phyloP scores from a whole-genome alignment of 768 basidiomycete species.

The Leccinum aurantiacum region DNA sequence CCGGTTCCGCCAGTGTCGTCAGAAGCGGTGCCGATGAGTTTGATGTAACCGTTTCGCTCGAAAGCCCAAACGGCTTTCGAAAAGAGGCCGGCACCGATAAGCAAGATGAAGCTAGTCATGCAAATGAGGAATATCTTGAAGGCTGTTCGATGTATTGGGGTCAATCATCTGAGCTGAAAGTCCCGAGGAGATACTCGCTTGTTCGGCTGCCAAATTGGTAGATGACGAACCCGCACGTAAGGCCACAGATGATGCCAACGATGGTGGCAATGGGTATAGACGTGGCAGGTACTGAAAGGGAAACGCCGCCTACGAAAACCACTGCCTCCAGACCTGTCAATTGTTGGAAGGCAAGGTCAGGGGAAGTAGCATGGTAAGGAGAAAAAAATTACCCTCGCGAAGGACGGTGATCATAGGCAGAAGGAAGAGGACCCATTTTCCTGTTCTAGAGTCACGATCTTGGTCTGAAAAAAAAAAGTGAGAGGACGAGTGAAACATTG shows the following conservation, averaged over 20 bases:
- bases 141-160: conserved; percentile 38
- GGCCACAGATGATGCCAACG: conserved; percentile 76
- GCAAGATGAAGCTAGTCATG: conserved; percentile 89
- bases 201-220: conserved; percentile 78
- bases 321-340: conserved; percentile 78
- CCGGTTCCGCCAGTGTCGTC: conserved; percentile 71
- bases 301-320: conserved; percentile 91
- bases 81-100: conserved; percentile 94
- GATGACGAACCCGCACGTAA: conserved; percentile 71
- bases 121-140: conserved; percentile 84
- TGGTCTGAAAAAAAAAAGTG: conserved; percentile 32
- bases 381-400: conserved; percentile 68
- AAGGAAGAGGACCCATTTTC: conserved; percentile 87
- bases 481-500: neutral
- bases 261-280: conserved; percentile 92
- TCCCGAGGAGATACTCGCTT: conserved; percentile 42
- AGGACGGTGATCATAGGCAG: conserved; percentile 91
- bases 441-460: conserved; percentile 49
- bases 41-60: conserved; percentile 65
- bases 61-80: conserved; percentile 74
- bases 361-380: too few species aligned
- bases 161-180: neutral
- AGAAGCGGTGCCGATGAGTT: conserved; percentile 68
- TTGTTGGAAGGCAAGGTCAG: neutral
- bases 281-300: conserved; percentile 76